Evolutionary conservation across 305 asterid species (phyloP).

Genomic region (Solanum hybrid): DNA sequence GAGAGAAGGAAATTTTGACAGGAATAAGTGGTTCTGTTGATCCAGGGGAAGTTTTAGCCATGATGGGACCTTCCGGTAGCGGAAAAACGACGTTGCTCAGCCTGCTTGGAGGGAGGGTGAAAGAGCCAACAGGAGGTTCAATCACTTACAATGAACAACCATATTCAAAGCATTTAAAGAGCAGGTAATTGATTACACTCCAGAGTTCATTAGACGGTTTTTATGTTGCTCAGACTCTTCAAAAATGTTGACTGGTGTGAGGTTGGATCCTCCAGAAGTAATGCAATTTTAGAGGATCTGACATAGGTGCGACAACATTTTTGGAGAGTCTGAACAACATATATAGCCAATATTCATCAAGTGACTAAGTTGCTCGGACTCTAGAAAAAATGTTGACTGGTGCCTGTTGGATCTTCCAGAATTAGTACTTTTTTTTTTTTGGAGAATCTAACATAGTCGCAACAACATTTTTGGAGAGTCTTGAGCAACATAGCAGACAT

Average conservation of each 20-base stretch:
- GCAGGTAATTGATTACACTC: constrained; percentile 40
- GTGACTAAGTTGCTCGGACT: not conserved
- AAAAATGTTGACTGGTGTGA: not conserved
- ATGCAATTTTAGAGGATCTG: not conserved
- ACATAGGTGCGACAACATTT: not conserved
- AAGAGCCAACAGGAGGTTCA: constrained; percentile 53
- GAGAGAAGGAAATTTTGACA: constrained; percentile 67
- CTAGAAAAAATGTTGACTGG: not conserved
- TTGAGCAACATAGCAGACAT: not conserved
- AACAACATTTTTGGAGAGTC: not conserved
- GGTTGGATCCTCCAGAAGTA: not conserved
- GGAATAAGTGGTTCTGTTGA: constrained; percentile 74
- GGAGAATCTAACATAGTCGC: not conserved
- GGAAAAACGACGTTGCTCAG: constrained; percentile 88
- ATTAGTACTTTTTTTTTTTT: not conserved
- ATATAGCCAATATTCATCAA: not conserved
- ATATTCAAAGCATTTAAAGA: constrained; percentile 68
- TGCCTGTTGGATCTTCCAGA: not conserved
- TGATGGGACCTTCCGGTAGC: constrained; percentile 99
- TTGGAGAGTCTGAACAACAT: not conserved
- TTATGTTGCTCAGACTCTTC: not conserved
- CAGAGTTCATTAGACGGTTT: not conserved
- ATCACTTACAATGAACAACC: constrained; percentile 75
- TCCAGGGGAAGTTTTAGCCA: constrained; percentile 91
- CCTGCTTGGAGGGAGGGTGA: constrained; percentile 71